Percentiles rank a stretch among this genome's conserved stretches.
phyloP scores from a whole-genome alignment of 345 rosid genomes.

The Lepidium sativum region DNA sequence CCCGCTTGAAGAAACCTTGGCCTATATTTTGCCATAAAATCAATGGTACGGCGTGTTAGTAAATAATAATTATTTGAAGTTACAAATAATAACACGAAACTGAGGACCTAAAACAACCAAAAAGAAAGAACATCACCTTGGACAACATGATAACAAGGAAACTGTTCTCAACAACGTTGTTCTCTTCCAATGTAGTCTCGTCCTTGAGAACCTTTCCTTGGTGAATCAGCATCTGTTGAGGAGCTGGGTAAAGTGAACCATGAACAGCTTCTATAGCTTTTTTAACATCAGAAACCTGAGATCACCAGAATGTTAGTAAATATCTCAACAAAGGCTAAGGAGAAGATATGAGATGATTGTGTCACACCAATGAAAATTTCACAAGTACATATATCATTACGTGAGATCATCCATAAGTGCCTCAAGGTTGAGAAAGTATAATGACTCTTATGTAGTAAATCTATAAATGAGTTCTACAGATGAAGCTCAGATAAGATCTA shows the following conservation, averaged over 20 bases:
- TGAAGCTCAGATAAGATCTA: background rate
- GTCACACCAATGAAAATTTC: background rate
- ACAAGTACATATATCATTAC: background rate
- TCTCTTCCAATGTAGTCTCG: slow-evolving; percentile 57
- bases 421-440: background rate
- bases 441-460: background rate
- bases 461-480: background rate
- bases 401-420: background rate
- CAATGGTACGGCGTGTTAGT: background rate
- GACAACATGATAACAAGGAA: slow-evolving; percentile 83
- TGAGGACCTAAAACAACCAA: background rate
- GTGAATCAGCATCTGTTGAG: slow-evolving; percentile 75
- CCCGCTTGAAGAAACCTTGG: slow-evolving; percentile 20
- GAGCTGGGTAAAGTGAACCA: slow-evolving; percentile 64
- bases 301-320: background rate
- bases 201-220: slow-evolving; percentile 83
- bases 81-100: background rate
- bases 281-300: slow-evolving; percentile 66
- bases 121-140: slow-evolving; percentile 39
- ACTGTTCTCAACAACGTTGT: slow-evolving; percentile 64
- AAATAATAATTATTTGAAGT: background rate
- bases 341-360: background rate
- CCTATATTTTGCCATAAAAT: slow-evolving; percentile 1
- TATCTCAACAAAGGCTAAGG: background rate
- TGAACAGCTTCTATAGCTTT: slow-evolving; percentile 56